These are phyloP conservation scores for Uncinocarpus reesii DNA, from an alignment of 2,329 filamentous ascomycete genomes.

Conservation along the genomic window DNA sequence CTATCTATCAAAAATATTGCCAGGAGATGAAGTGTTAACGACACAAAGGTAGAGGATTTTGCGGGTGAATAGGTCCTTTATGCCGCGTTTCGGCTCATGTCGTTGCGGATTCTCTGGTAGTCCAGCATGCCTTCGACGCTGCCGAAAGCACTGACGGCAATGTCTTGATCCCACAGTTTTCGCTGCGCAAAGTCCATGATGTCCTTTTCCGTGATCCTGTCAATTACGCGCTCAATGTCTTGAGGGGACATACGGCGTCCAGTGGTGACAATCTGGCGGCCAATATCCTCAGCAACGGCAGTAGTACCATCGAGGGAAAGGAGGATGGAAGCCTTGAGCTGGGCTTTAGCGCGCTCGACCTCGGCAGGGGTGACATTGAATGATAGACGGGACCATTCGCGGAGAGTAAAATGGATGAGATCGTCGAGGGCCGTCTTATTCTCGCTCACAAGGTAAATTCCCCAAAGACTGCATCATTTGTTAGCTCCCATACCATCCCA, in stretches of 20 bases:
- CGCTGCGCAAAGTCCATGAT: constrained; percentile 92
- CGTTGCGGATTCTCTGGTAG: constrained; percentile 51
- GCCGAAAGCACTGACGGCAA: constrained; percentile 87
- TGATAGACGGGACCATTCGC: constrained; percentile 94
- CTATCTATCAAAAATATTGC: constrained; percentile 13
- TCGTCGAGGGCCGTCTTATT: constrained; percentile 81
- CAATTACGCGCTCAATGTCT: constrained; percentile 89
- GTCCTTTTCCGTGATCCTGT: constrained; percentile 84
- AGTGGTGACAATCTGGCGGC: constrained; percentile 95
- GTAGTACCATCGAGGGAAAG: constrained; percentile 96
- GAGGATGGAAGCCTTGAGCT: constrained; percentile 96
- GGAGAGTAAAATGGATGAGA: constrained; percentile 93
- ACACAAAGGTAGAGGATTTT: constrained; percentile 1
- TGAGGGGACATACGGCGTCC: constrained; percentile 81
- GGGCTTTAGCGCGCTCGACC: constrained; percentile 95
- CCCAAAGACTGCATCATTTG: constrained; percentile 66
- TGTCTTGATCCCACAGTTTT: constrained; percentile 95
- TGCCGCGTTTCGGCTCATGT: constrained; percentile 67
- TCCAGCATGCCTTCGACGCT: constrained; percentile 70
- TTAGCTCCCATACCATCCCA: neutral
- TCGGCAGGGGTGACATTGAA: constrained; percentile 80
- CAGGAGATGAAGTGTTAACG: neutral
- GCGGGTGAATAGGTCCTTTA: constrained; percentile 20
- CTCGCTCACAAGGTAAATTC: constrained; percentile 95
- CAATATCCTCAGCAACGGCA: constrained; percentile 94